These are phyloP conservation scores for Aspergillus sparsus DNA, from an alignment of 495 filamentous ascomycete genomes.

Conservation along the genomic window DNA sequence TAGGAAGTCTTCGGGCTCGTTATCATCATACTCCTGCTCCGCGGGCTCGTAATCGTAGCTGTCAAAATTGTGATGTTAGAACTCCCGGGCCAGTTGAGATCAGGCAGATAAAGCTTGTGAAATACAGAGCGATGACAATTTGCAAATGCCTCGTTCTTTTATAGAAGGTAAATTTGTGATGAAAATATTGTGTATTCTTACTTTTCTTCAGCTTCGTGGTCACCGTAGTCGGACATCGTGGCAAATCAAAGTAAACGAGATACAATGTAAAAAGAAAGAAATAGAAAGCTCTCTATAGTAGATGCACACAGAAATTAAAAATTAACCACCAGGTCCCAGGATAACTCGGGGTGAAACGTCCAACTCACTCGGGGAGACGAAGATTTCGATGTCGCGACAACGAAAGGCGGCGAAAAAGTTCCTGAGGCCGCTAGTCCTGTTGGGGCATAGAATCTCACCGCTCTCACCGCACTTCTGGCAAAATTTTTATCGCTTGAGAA, in stretches of 20 bases:
- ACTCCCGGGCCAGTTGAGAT: slow-evolving; percentile 6
- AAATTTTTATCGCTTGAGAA: slow-evolving; percentile 35
- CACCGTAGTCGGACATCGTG: slow-evolving; percentile 86
- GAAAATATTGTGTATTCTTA: slow-evolving; percentile 31
- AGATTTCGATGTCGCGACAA: slow-evolving; percentile 30
- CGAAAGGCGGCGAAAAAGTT: slow-evolving; percentile 46
- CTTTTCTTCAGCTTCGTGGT: slow-evolving; percentile 63
- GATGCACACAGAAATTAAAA: slow-evolving; percentile 21
- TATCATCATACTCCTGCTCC: slow-evolving; percentile 67
- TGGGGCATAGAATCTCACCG: slow-evolving; percentile 33
- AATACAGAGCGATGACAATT: neutral
- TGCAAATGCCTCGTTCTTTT: neutral
- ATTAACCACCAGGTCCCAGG: slow-evolving; percentile 16
- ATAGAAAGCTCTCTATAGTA: slow-evolving; percentile 14
- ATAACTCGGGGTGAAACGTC: slow-evolving; percentile 18
- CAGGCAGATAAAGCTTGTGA: slow-evolving; percentile 5
- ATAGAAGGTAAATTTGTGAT: neutral
- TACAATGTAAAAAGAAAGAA: slow-evolving; percentile 3
- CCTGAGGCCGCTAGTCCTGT: slow-evolving; percentile 36
- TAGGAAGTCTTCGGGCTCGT: slow-evolving; percentile 59
- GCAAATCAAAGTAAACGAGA: slow-evolving; percentile 16
- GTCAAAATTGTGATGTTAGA: slow-evolving; percentile 27
- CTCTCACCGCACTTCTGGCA: slow-evolving; percentile 30
- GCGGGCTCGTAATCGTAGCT: slow-evolving; percentile 57
- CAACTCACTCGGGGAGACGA: slow-evolving; percentile 15